Evolutionary conservation across 202 grass and related monocot genomes (phyloP), one percentile per base, ranked within the genome.

Genomic region (Zizania palustris): DNA sequence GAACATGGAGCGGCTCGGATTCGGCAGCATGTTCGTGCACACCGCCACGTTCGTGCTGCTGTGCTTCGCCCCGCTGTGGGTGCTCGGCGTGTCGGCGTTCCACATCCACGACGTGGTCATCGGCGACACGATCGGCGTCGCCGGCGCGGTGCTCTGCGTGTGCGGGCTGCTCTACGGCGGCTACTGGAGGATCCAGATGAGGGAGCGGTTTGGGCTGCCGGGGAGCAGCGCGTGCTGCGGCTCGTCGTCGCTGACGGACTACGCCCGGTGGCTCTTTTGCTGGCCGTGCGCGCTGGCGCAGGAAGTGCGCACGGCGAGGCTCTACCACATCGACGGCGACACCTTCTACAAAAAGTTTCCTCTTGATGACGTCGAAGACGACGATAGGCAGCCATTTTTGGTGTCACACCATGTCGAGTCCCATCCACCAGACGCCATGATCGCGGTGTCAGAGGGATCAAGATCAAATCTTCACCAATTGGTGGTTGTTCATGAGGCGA

Each of bases 181-280:
- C 0, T 92, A 80, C 75, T 96, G 92, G 92, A 81, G 92, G 78
- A 69, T 96, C 60, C 89, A 92, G 79, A 85, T 87, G 89, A 62
- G 92, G 74, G 75, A 55, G 0, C 74, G 45, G 33, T 87, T 87
- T 28, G 67, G 81, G 46, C 80, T 96, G 22, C 89, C 84, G 0
- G 86, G 73, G 3, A 85, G 42, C 71, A n/a, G 9, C 1, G 46
- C 72, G 7, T 92, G 89, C 69, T 92, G 89, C 11, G 71, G 84
- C 8, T 96, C 86, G 0, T 20, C 12, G 57, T 88, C 92, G 3
- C 9, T 87, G 13, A 96, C 86, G 7, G 92, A 95, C 73, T 91
- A 93, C 74, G 59, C 80, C 11, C 88, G 80, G 14, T 97, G 93
- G 93, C 74, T 97, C 33, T 88, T 97, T 28, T 97, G 93, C 74